Conservation (phyloP, 208 protist species). For the Trypanosoma theileri region DNA sequence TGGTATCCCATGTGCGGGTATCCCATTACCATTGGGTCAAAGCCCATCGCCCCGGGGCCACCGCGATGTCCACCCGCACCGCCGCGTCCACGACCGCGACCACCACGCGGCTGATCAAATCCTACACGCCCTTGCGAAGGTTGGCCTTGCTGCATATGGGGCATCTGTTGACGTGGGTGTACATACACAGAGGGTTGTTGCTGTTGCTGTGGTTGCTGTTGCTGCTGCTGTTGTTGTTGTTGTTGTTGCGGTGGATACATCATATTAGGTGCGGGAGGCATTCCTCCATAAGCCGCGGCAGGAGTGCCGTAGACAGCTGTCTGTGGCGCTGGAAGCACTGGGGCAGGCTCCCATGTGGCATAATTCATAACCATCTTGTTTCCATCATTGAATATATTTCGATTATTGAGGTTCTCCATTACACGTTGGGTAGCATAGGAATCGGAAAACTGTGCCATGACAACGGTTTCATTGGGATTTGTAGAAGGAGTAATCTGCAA, state of each 20-base stretch:
- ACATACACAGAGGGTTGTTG: constrained; percentile 25
- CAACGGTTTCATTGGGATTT: constrained; percentile 60
- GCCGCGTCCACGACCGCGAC: constrained; percentile 27
- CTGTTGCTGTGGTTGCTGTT: constrained; percentile 29
- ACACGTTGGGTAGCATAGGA: constrained; percentile 59
- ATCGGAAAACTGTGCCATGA: constrained; percentile 76
- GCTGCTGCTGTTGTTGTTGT: not conserved
- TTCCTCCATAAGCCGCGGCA: constrained; percentile 25
- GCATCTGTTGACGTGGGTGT: constrained; percentile 35
- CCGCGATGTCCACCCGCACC: constrained; percentile 25
- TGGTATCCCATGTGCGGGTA: constrained; percentile 28
- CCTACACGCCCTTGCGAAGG: constrained; percentile 31
- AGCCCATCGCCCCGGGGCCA: constrained; percentile 20
- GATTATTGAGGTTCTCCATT: constrained; percentile 71
- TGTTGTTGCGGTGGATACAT: constrained; percentile 18
- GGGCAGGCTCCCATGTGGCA: constrained; percentile 32
- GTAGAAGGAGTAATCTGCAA: constrained; percentile 60
- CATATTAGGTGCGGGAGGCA: constrained; percentile 12
- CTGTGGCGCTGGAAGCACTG: constrained; percentile 25
- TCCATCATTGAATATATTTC: constrained; percentile 88
- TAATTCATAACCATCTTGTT: constrained; percentile 87
- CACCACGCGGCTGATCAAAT: constrained; percentile 30
- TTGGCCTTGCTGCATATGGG: constrained; percentile 18
- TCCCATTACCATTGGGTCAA: constrained; percentile 44
- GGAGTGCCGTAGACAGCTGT: constrained; percentile 17